These are phyloP conservation scores for Parachaetomium inaequale DNA, from an alignment of 495 filamentous ascomycete genomes.

Conservation along the genomic window DNA sequence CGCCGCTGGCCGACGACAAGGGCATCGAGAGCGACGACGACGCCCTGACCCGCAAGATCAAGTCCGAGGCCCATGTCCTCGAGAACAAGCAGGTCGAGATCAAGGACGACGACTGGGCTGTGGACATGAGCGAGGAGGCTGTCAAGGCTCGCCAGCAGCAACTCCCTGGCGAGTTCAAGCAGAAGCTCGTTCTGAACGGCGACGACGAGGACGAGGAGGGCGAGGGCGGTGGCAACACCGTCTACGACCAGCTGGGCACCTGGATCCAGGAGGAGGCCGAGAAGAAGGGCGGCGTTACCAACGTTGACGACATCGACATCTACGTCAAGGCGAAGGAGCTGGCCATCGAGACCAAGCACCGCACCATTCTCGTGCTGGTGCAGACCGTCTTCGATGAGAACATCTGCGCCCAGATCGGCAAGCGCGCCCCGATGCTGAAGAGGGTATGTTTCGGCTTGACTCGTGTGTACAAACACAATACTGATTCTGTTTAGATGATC, in stretches of 20 bases:
- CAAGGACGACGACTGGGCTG: conserved; percentile 88
- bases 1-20: conserved; percentile 59
- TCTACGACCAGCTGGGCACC: conserved; percentile 88
- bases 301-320: conserved; percentile 82
- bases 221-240: conserved; percentile 68
- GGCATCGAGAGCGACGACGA: conserved; percentile 84
- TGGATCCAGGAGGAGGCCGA: conserved; percentile 80
- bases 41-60: conserved; percentile 85
- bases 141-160: conserved; percentile 90
- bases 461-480: background rate
- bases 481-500: conserved; percentile 57
- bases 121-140: conserved; percentile 91
- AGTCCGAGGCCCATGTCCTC: conserved; percentile 73
- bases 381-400: conserved; percentile 91
- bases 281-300: conserved; percentile 64
- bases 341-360: conserved; percentile 92
- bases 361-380: conserved; percentile 84
- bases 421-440: conserved; percentile 80
- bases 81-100: conserved; percentile 52
- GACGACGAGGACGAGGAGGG: conserved; percentile 81
- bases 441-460: conserved; percentile 51
- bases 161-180: conserved; percentile 86
- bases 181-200: conserved; percentile 77
- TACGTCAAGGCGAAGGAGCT: conserved; percentile 95
- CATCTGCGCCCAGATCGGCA: conserved; percentile 74